phyloP scores from a whole-genome alignment of 345 rosid species.

The Hirschfeldia incana region DNA sequence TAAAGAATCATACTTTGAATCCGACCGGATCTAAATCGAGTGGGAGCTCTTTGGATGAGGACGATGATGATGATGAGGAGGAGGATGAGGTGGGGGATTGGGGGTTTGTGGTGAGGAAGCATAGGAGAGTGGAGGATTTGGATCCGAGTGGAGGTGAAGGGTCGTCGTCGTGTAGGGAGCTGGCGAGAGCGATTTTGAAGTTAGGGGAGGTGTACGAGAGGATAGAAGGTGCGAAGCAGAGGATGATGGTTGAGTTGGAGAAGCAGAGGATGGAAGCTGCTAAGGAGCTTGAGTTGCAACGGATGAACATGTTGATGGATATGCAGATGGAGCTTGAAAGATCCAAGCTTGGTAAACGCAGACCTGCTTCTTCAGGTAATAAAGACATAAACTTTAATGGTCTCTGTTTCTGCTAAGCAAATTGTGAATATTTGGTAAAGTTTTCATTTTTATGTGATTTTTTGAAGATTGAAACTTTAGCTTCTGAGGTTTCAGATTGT shows the following conservation, averaged over 20 bases:
- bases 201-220: slow-evolving; percentile 71
- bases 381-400: neutral
- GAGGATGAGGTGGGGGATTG: slow-evolving; percentile 41
- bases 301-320: slow-evolving; percentile 71
- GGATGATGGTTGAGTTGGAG: slow-evolving; percentile 74
- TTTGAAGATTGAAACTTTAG: neutral
- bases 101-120: slow-evolving; percentile 46
- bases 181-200: slow-evolving; percentile 61
- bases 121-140: slow-evolving; percentile 40
- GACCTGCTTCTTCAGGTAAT: slow-evolving; percentile 36
- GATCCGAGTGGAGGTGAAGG: slow-evolving; percentile 48
- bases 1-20: neutral
- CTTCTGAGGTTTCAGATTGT: neutral
- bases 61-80: neutral
- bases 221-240: slow-evolving; percentile 59
- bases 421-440: neutral
- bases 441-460: slow-evolving; percentile 4
- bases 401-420: neutral
- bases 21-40: neutral
- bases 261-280: slow-evolving; percentile 72
- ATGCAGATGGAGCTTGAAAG: slow-evolving; percentile 68
- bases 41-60: neutral
- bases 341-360: slow-evolving; percentile 42
- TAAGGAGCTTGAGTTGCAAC: slow-evolving; percentile 65
- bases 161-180: slow-evolving; percentile 44